Evolutionary conservation across 73 alveolate genomes (phyloP).

Genomic region (Paramecium sexaurelia): DNA sequence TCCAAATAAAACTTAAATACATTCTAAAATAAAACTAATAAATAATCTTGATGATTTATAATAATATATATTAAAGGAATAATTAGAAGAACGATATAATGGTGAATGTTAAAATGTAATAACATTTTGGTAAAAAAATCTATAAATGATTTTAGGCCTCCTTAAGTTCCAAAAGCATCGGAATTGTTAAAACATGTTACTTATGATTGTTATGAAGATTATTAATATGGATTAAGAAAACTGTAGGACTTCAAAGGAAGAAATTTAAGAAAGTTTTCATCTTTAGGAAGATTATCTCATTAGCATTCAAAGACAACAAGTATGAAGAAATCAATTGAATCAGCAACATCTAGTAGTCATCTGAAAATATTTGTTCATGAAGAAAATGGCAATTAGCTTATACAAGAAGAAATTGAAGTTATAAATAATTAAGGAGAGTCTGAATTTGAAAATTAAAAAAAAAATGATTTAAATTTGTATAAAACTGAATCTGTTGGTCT

Average conservation of each 20-base stretch:
- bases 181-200: conserved; percentile 5
- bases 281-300: not conserved
- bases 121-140: not conserved
- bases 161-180: not conserved
- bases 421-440: not conserved
- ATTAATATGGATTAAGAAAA: not conserved
- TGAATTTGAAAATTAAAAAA: not conserved
- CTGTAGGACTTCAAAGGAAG: not conserved
- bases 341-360: not conserved
- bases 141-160: not conserved
- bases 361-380: not conserved
- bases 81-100: conserved; percentile 14
- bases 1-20: not conserved
- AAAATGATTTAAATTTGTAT: not conserved
- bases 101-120: conserved; percentile 22
- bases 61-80: not conserved
- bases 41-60: not conserved
- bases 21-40: not conserved
- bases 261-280: not conserved
- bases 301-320: not conserved
- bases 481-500: not conserved
- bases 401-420: conserved; percentile 6
- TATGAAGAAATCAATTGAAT: not conserved
- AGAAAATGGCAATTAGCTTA: conserved; percentile 27
- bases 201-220: conserved; percentile 8